Evolutionary conservation across 176 grass and related monocot species (phyloP), one percentile per base, ranked within the genome.

Genomic region (Pontederia paniculata): DNA sequence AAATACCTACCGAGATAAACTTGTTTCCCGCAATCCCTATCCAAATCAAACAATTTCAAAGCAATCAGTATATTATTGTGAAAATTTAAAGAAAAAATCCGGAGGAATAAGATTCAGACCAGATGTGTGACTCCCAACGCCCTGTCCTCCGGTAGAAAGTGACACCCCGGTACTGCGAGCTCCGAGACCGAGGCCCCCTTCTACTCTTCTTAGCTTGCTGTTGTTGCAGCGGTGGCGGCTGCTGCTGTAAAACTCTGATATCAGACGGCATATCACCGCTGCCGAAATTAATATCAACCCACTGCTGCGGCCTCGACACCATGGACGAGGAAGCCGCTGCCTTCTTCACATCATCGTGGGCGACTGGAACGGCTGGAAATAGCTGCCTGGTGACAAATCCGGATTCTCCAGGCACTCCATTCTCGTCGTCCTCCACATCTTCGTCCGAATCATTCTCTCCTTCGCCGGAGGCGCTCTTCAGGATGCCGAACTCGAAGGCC

Each of bases 91-190:
- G 41, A 23, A 58, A 19, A 10, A 52, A 66, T 21, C 5, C 19
- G 42, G 21, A 66, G 14, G 37, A 43, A 22, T 50, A 19, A 44
- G 43, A 9, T 65, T 59, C 72, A 50, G 46, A 96, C 90, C 94
- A 99, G n/a, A 99, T 99, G 71, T 93, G 94, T 47, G 94, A 99
- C 17, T 99, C 94, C 94, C 94, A 99, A 60, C 94, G 77, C 49
- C 94, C 94, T 22, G 94, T 98, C 75, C 94, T 76, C 48, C 94
- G 86, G 80, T 98, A 98, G 69, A 98, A 98, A 47, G 94, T 93
- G 53, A 98, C 94, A 45, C 94, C 94, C 60, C 94, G 70, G 63
- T 99, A 99, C 72, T 99, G 87, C 52, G 94, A 99, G 78, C 94
- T 99, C n/a, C 87, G 67, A 44, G 94, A 99, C n/a, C 94, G 74